These are phyloP conservation scores for Zymoseptoria ardabiliae DNA, from an alignment of 2,329 filamentous ascomycete species.

Conservation along the genomic window DNA sequence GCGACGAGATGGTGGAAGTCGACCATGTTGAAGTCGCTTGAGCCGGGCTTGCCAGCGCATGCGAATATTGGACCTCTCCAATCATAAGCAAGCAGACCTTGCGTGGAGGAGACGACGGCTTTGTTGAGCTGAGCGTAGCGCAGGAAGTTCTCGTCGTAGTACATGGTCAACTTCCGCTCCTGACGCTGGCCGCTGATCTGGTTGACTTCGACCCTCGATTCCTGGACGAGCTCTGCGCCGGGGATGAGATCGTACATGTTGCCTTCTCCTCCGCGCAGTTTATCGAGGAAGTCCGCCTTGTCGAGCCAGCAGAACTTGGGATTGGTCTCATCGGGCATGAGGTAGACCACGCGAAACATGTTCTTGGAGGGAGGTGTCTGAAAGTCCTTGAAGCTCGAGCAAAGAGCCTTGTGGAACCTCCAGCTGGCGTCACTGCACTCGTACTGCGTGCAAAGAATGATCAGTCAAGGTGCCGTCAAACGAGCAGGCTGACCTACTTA, in stretches of 20 bases:
- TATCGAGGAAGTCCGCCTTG: not conserved
- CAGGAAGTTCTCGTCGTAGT: not conserved
- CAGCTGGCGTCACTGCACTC: constrained; percentile 5
- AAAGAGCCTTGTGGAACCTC: constrained; percentile 4
- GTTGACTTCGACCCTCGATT: too few relatives aligned
- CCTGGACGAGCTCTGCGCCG: too few relatives aligned
- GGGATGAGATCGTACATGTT: too few relatives aligned
- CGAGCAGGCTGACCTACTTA: not conserved
- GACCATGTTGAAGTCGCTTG: not conserved
- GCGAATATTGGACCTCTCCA: not conserved
- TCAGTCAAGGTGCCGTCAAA: too few relatives aligned
- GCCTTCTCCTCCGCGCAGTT: too few relatives aligned
- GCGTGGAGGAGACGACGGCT: not conserved
- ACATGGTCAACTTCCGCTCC: not conserved
- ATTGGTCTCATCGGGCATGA: not conserved
- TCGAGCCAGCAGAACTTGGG: constrained; percentile 4
- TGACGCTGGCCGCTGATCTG: not conserved
- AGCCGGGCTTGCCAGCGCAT: not conserved
- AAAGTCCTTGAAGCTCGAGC: constrained; percentile 2
- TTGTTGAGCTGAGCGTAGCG: not conserved
- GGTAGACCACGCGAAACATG: constrained; percentile 3
- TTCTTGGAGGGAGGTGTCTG: not conserved
- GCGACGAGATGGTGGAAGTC: not conserved
- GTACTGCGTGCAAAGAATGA: not conserved
- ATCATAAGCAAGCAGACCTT: not conserved